Evolutionary conservation across 345 rosid species (phyloP), one percentile per base, ranked within the genome.

Genomic region (Eucalyptus dawsonii): DNA sequence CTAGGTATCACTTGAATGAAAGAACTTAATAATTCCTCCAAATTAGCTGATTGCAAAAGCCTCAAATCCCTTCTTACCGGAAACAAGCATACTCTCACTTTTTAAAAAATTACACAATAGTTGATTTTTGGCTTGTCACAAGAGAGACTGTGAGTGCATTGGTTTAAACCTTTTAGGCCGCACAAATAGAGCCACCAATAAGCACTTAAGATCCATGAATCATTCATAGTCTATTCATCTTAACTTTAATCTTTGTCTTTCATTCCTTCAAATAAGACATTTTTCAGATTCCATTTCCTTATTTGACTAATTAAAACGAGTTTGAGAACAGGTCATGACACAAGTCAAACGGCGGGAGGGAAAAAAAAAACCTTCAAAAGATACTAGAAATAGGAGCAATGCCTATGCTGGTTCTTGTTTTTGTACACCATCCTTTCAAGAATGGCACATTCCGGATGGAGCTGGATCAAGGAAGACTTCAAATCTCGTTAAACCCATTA

Each of bases 351-450:
- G 19, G 9, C 2, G 7, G 13, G 16, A 19, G 6, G 6, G 53
- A 21, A 86, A 49, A 22, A 86, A 62, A 56, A 56, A 92, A 95
- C 99, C 98, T 97, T 97, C 29, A 95, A 91, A 83, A 97, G 95
- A 93, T 93, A 94, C 92, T 97, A 97, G 90, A 97, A 97, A 91
- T 97, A 97, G 42, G 95, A 94, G 94, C 96, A 93, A 89, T 98
- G 94, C 45, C 98, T 91, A 80, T 97, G 99, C 92, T 97, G 99
- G 58, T 95, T 97, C 96, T 97, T 98, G 93, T 96, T 97, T 91
- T 97, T 97, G 93, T 98, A 95, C 87, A 96, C 94, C 62, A 97
- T 92, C 89, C 98, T 95, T 91, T 95, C 97, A 76, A 96, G 95
- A 60, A 97, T 91, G 12, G 91, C 96, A 54, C 90, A 87, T 89